Evolutionary conservation across 176 grass and related monocot genomes (phyloP), one percentile per base, ranked within the genome.

Genomic region (Aegilops speltoides): DNA sequence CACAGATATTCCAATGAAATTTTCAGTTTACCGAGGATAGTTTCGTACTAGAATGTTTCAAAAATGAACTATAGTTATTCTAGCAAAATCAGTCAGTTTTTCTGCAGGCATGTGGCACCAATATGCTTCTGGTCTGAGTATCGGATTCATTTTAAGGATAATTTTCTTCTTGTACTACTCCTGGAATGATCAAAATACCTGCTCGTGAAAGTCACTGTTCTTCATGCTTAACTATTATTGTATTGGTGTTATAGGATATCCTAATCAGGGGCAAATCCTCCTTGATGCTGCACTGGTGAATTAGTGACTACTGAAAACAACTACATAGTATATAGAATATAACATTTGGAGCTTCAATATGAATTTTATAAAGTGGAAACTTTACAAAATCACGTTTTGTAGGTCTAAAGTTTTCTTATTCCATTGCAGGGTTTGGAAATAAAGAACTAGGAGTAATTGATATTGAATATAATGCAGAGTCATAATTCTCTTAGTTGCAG

Each of bases 371-470:
- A 79, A 23, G 12, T 75, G 26, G 33, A 26, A 67, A 67, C 7
- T 59, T 78, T 66, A n/a, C 3, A 45, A 43, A 65, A 64, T 23
- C 34, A 26, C 22, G 31, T 56, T 73, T 38, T 43, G 41, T 73
- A 74, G 19, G 32, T 59, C 7, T 83, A 62, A 79, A 24, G 22
- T 43, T 87, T 83, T 82, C 4, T 59, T 75, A 71, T 10, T 86
- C n/a, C 38, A 17, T 31, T 29, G 6, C 19, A 52, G 76, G 17
- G 11, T 33, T n/a, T 29, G 43, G 2, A 54, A 54, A 41, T 68
- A 4, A n/a, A 25, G 22, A 59, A 81, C 3, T 23, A 45, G 41
- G 41, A 45, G 41, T 45, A 37, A 50, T 62, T 33, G 5, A 17
- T 81, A 24, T 11, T 10, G 15, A 6, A 24, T 79, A 15, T n/a